These are phyloP conservation scores for Pyricularia grisea DNA, from an alignment of 2,329 filamentous ascomycete species.

Conservation along the genomic window DNA sequence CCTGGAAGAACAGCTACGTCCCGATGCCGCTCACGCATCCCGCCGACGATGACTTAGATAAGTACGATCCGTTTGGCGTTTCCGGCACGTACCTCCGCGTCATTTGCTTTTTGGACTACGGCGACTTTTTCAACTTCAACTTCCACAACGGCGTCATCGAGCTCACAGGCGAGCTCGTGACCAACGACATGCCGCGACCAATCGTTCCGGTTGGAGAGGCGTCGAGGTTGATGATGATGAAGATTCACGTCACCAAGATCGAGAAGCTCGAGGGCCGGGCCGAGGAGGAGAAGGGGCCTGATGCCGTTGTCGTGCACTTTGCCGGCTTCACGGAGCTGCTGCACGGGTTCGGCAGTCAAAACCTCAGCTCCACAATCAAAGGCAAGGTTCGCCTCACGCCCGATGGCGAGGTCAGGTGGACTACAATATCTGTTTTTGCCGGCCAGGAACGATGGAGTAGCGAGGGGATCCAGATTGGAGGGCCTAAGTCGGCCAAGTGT, in stretches of 20 bases:
- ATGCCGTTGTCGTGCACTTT: conserved; percentile 59
- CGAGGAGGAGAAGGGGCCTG: conserved; percentile 48
- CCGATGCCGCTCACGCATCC: conserved; percentile 24
- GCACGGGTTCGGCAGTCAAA: conserved; percentile 57
- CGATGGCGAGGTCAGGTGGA: conserved; percentile 68
- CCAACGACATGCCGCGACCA: conserved; percentile 32
- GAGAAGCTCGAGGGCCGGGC: conserved; percentile 47
- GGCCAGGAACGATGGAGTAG: conserved; percentile 67
- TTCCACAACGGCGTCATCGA: conserved; percentile 31
- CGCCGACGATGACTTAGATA: conserved; percentile 33
- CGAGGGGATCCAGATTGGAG: conserved; percentile 68
- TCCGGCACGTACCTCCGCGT: conserved; percentile 64
- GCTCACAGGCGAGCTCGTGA: conserved; percentile 24
- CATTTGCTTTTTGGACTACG: conserved; percentile 53
- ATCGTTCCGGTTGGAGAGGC: conserved; percentile 56
- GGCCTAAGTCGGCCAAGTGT: conserved; percentile 52
- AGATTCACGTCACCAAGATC: conserved; percentile 51
- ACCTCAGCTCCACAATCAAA: conserved; percentile 47
- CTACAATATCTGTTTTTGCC: conserved; percentile 52
- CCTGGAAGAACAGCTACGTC: conserved; percentile 40
- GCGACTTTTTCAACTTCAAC: conserved; percentile 65
- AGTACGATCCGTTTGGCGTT: conserved; percentile 60
- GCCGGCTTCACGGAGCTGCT: conserved; percentile 51
- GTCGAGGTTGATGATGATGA: conserved; percentile 61
- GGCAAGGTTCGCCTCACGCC: conserved; percentile 56